Percentiles rank a stretch among this genome's conserved stretches.
These are phyloP conservation scores for Diaporthe destruens DNA, from an alignment of 2,329 filamentous ascomycete species.

Conservation along the genomic window DNA sequence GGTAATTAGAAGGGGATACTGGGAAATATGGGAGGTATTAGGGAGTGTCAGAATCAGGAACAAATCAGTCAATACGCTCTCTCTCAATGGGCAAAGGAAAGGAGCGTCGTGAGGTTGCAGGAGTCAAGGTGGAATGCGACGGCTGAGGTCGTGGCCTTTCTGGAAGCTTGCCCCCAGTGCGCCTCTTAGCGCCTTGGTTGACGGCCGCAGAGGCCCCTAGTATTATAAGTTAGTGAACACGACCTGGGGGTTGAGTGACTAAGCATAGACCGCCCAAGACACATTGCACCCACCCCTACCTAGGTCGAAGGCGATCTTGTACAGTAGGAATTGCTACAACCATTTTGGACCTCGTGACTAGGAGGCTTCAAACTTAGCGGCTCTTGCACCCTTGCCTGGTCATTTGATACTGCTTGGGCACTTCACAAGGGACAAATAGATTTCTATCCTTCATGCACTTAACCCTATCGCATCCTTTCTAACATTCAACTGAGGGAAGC, in stretches of 20 bases:
- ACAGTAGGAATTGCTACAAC: not conserved
- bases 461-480: not conserved
- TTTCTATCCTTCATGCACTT: not conserved
- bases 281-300: not conserved
- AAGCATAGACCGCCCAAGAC: not conserved
- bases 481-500: not conserved
- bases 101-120: slow-evolving; percentile 38
- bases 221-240: not conserved
- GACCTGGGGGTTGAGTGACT: slow-evolving; percentile 8
- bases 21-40: slow-evolving; percentile 20
- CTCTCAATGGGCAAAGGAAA: slow-evolving; percentile 34
- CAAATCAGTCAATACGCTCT: slow-evolving; percentile 33
- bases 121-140: slow-evolving; percentile 24
- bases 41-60: slow-evolving; percentile 41
- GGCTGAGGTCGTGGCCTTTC: slow-evolving; percentile 35
- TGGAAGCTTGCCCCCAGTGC: slow-evolving; percentile 30
- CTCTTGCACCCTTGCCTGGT: not conserved
- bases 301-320: not conserved
- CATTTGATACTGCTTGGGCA: not conserved
- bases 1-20: slow-evolving; percentile 27
- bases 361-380: no score
- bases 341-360: no score
- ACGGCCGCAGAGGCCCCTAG: not conserved
- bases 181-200: slow-evolving; percentile 19
- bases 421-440: not conserved